Evolutionary conservation across 495 filamentous ascomycete species (phyloP).

Genomic region (Daldinia concentrica): DNA sequence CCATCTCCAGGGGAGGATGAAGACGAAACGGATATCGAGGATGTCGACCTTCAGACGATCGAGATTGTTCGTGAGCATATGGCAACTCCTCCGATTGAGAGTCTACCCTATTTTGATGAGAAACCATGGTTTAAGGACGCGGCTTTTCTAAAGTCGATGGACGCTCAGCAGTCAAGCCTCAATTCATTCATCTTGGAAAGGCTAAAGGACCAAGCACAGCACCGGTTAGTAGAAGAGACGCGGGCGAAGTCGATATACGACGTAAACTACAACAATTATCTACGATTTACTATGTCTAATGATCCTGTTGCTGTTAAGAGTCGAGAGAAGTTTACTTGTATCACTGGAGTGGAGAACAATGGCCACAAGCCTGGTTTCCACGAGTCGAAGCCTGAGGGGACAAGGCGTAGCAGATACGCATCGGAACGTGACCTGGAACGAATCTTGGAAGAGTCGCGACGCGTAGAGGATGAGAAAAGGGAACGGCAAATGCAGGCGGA

Average conservation of each 20-base stretch:
- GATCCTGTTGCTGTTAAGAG: constrained; percentile 59
- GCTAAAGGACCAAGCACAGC: constrained; percentile 38
- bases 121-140: constrained; percentile 57
- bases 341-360: constrained; percentile 34
- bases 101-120: constrained; percentile 53
- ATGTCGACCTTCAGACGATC: constrained; percentile 63
- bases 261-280: constrained; percentile 56
- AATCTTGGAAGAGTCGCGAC: constrained; percentile 78
- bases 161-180: constrained; percentile 43
- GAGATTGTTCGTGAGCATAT: constrained; percentile 57
- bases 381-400: constrained; percentile 67
- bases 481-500: constrained; percentile 74
- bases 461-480: constrained; percentile 76
- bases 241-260: constrained; percentile 47
- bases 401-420: constrained; percentile 67
- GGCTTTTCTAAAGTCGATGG: constrained; percentile 46
- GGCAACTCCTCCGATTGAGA: constrained; percentile 59
- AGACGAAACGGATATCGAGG: constrained; percentile 69
- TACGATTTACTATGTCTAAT: constrained; percentile 61
- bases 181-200: constrained; percentile 47
- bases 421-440: constrained; percentile 80
- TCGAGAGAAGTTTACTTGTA: constrained; percentile 52
- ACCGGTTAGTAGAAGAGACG: constrained; percentile 43
- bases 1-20: constrained; percentile 53
- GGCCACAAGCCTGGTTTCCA: constrained; percentile 52